Evolutionary conservation across 768 basidiomycete species (phyloP), one percentile per base, ranked within the genome.

Genomic region (Lactarius deliciosus): DNA sequence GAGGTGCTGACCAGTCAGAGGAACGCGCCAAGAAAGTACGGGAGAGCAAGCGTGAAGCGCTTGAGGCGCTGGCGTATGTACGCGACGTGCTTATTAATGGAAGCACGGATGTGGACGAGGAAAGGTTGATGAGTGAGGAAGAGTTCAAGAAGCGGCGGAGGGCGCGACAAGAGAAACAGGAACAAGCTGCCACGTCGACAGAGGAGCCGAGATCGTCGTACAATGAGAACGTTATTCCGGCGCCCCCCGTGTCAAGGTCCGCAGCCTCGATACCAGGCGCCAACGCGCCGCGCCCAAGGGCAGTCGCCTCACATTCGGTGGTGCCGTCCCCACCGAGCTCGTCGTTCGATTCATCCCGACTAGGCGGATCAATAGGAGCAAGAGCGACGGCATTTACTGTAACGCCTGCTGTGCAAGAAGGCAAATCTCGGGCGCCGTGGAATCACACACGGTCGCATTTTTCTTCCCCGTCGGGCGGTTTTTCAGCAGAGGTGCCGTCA

Each of bases 21-120:
- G 81, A 82, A 53, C 72, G 76, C 30, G 78, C 77, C 69, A 76
- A 77, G 64, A 78, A 74, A 50, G 79, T 83, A 66, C 82, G 80
- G 71, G 77, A 78, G 43, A 74, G 75, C 68, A 81, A 78, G 65
- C 77, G 76, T 25, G 89, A 92, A 74, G 89, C 92, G 0, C 74
- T 94, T 58, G 90, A 92, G 72, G 86, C 87, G 13, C 78, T 94
- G 45, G 81, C 89, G 13, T 91, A 93, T 76, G 87, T 92, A 64
- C 81, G 90, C 68, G 92, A 93, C 69, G 80, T 92, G 18, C 77
- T 94, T 47, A 80, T 83, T 66, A 84, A 85, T 41, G 80, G 80
- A 63, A 76, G 79, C 11, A 76, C 76, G 34, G 78, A 81, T 30
- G 74, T 93, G 54, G 91, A 94, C 25, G 86, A 89, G 50, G 85